Evolutionary conservation across 352 stramenopile species (phyloP), one percentile per base, ranked within the genome.

Genomic region (Phytophthora aleatoria): DNA sequence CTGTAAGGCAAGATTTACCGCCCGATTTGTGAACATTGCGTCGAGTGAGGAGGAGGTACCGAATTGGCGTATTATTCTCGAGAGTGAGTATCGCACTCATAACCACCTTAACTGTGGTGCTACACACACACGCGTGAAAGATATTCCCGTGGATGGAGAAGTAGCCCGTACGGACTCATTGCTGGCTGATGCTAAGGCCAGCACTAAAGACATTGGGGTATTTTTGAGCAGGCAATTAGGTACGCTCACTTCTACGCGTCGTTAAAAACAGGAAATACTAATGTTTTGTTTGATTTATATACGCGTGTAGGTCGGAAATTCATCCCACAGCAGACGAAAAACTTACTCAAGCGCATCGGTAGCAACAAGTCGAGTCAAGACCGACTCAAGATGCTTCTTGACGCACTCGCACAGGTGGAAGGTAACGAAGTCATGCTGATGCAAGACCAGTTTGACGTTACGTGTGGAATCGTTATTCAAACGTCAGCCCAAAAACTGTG

Each of bases 81-180:
- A 44, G 38, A 24, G 12, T 44, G 38, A 44, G n/a, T 44, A 44
- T 44, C 38, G 38, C 15, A 44, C 38, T 41, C 35, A 44, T 15
- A 44, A 44, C 15, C 38, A 44, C 38, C 38, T 15, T 12, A 44
- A 12, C 38, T 20, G n/a, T 44, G 38, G 38, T 44, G 15, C 38
- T 20, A 44, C 38, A 15, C 38, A 44, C 15, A 44, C 13, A 3
- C 13, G 15, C n/a, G 38, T 44, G 13, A 44, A 26, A 24, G 38
- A 44, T 1, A 44, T 44, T 20, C 15, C 38, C 38, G 38, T 24
- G 13, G n/a, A 44, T 15, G 38, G 38, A 20, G n/a, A 44, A 15
- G n/a, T 44, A 24, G 38, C 38, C 15, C 38, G n/a, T 5, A 44
- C 15, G 12, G 38, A 3, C 20, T 12, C 38, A 24, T 44, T 24